Evolutionary conservation across 805 yeast species (phyloP).

Genomic region (Torulaspora maleeae): DNA sequence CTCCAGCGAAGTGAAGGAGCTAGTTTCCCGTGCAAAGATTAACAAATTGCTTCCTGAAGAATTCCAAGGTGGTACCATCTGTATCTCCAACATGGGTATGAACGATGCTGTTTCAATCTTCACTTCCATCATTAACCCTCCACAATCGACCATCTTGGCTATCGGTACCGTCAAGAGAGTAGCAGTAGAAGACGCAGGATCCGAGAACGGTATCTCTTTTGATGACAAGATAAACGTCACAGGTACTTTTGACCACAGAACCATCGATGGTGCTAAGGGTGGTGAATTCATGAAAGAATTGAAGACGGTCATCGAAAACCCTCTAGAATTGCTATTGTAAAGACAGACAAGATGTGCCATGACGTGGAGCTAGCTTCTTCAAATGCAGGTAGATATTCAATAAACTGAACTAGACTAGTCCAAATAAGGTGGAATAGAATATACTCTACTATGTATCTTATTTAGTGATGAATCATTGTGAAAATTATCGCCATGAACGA

Average conservation of each 20-base stretch:
- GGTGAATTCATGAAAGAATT: constrained; percentile 94
- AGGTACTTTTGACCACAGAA: constrained; percentile 97
- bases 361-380: background rate
- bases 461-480: background rate
- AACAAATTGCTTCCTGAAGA: constrained; percentile 93
- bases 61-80: constrained; percentile 98
- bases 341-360: background rate
- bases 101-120: constrained; percentile 87
- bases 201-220: constrained; percentile 87
- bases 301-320: constrained; percentile 90
- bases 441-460: background rate
- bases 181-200: constrained; percentile 87
- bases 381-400: background rate
- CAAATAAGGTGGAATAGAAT: background rate
- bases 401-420: background rate
- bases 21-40: constrained; percentile 93
- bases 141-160: constrained; percentile 92
- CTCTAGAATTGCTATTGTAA: constrained; percentile 85
- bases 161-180: constrained; percentile 88
- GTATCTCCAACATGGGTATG: constrained; percentile 99
- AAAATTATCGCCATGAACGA: background rate
- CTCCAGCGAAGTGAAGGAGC: constrained; percentile 79
- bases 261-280: constrained; percentile 95
- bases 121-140: constrained; percentile 97
- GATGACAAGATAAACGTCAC: constrained; percentile 89